phyloP scores from a whole-genome alignment of 2,329 filamentous ascomycete genomes.

The Nannizziopsis arthrosporioides region DNA sequence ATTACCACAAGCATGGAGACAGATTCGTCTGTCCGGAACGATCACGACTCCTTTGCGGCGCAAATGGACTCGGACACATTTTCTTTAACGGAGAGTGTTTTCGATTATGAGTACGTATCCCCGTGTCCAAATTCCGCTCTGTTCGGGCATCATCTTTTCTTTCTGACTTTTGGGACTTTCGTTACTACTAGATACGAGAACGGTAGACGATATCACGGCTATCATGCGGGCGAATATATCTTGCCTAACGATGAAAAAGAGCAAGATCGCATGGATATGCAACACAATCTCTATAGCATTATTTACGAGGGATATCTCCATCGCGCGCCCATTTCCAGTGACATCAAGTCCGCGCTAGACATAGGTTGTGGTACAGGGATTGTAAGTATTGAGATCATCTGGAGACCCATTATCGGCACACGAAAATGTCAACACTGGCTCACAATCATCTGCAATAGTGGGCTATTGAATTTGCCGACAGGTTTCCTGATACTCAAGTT shows the following conservation, averaged over 20 bases:
- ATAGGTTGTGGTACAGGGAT: conserved; percentile 41
- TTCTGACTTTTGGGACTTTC: neutral
- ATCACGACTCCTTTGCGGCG: neutral
- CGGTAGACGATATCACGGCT: conserved; percentile 35
- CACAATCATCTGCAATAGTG: conserved; percentile 1
- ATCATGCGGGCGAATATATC: conserved; percentile 34
- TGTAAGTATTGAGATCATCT: conserved; percentile 13
- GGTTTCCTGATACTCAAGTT: conserved; percentile 6
- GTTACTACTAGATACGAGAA: conserved; percentile 30
- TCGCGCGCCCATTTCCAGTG: conserved; percentile 28
- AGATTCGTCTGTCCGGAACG: neutral
- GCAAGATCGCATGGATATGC: conserved; percentile 32
- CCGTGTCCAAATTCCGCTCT: neutral
- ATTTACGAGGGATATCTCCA: conserved; percentile 28
- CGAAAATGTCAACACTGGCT: neutral
- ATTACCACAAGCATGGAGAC: neutral
- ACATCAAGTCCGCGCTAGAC: conserved; percentile 31
- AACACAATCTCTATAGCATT: conserved; percentile 32
- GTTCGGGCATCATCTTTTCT: neutral
- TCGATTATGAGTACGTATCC: conserved; percentile 12
- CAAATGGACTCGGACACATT: conserved; percentile 6
- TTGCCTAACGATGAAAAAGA: conserved; percentile 36
- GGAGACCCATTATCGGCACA: neutral
- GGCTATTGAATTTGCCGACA: conserved; percentile 14
- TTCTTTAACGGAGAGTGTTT: conserved; percentile 11